These are phyloP conservation scores for Dothistroma pini DNA, from an alignment of 2,329 filamentous ascomycete genomes.

Conservation along the genomic window DNA sequence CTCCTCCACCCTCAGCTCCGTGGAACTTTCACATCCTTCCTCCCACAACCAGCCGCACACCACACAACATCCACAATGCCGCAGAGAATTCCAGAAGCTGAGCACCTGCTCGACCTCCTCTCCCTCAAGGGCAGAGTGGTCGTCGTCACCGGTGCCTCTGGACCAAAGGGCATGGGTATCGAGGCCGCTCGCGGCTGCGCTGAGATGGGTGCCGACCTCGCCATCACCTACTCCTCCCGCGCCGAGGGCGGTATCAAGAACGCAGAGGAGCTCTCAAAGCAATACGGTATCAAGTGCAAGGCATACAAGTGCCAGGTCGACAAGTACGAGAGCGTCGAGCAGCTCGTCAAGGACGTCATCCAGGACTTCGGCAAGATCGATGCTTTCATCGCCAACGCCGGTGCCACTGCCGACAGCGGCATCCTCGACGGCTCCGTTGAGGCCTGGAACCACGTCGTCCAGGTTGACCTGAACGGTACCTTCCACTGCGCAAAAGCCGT, in stretches of 20 bases:
- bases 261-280: conserved; percentile 56
- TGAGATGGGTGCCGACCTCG: conserved; percentile 61
- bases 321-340: conserved; percentile 54
- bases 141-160: conserved; percentile 53
- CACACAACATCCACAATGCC: conserved; percentile 42
- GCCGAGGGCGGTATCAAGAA: conserved; percentile 62
- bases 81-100: conserved; percentile 55
- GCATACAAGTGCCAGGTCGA: conserved; percentile 64
- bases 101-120: conserved; percentile 55
- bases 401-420: conserved; percentile 64
- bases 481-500: conserved; percentile 85
- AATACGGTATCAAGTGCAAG: conserved; percentile 63
- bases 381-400: conserved; percentile 66
- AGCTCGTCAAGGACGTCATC: conserved; percentile 57
- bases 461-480: conserved; percentile 80
- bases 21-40: not conserved
- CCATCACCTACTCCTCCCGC: conserved; percentile 64
- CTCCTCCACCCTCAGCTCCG: not conserved
- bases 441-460: conserved; percentile 73
- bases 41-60: not conserved
- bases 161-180: conserved; percentile 65
- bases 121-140: conserved; percentile 53
- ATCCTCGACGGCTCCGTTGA: conserved; percentile 66
- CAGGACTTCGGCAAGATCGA: conserved; percentile 69
- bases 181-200: conserved; percentile 63